Evolutionary conservation across 345 rosid genomes (phyloP).

Genomic region (Acer negundo): DNA sequence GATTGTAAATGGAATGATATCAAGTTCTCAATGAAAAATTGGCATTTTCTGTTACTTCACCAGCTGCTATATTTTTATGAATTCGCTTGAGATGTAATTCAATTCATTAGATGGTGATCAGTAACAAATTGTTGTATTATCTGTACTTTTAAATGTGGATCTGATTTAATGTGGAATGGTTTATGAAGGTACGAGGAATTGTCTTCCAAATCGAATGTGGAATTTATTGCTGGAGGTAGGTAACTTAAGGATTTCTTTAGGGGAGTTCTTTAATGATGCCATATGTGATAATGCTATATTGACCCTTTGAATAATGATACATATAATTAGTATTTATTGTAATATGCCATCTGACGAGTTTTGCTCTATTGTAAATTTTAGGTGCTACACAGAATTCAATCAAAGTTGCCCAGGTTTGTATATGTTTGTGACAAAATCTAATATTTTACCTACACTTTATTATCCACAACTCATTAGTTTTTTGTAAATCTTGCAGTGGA

Average conservation of each 20-base stretch:
- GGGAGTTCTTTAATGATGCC: neutral
- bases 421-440: neutral
- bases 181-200: constrained; percentile 59
- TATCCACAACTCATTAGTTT: neutral
- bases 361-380: constrained; percentile 19
- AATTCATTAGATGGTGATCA: neutral
- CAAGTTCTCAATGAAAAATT: neutral
- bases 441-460: neutral
- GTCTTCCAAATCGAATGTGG: constrained; percentile 43
- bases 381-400: constrained; percentile 95
- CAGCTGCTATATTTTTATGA: neutral
- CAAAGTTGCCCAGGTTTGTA: constrained; percentile 82
- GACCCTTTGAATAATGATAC: neutral
- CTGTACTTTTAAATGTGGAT: neutral
- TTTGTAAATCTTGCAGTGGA: constrained; percentile 58
- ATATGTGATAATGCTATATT: neutral
- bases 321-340: neutral
- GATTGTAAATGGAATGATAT: neutral
- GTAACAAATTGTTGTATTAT: neutral
- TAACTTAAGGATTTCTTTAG: constrained; percentile 17
- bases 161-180: neutral
- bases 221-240: constrained; percentile 83
- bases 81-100: neutral
- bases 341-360: neutral
- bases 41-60: neutral